Evolutionary conservation across 2,329 filamentous ascomycete species (phyloP).

Genomic region (Arthrinium phaeospermum): DNA sequence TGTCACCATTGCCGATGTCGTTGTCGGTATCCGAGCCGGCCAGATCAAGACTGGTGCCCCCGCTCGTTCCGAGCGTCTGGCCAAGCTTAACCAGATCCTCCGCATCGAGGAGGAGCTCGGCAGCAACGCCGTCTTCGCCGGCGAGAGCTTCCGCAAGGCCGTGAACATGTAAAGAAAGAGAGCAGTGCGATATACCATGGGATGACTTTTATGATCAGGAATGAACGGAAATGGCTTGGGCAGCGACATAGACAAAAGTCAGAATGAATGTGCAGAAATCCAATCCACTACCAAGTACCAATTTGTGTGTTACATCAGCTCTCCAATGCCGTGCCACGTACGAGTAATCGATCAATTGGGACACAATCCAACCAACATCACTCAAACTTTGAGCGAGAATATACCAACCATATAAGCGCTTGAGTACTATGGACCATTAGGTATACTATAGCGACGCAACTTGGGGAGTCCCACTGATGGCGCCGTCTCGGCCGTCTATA

Average conservation of each 20-base stretch:
- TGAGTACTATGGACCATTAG: background rate
- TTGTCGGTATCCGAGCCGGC: slow-evolving; percentile 92
- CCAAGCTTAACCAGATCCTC: slow-evolving; percentile 99
- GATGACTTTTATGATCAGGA: slow-evolving; percentile 25
- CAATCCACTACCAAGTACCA: background rate
- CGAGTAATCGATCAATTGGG: background rate
- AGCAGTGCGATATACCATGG: slow-evolving; percentile 20
- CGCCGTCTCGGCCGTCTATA: background rate
- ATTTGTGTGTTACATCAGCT: background rate
- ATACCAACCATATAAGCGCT: too few relatives aligned
- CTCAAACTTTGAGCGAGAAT: background rate
- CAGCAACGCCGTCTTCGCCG: slow-evolving; percentile 88
- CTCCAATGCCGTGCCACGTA: background rate
- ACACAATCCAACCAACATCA: background rate
- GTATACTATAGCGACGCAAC: background rate
- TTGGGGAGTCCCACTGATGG: background rate
- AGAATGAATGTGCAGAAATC: slow-evolving; percentile 22
- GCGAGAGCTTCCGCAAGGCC: slow-evolving; percentile 87
- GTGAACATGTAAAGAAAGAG: slow-evolving; percentile 77
- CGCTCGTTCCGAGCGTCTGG: slow-evolving; percentile 94
- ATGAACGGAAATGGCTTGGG: slow-evolving; percentile 24
- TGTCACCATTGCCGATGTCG: slow-evolving; percentile 98
- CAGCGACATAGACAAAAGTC: slow-evolving; percentile 27
- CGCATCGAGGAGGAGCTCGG: slow-evolving; percentile 99
- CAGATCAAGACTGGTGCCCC: slow-evolving; percentile 99